phyloP scores from a whole-genome alignment of 2,329 filamentous ascomycete species.

The Colletotrichum lupini region DNA sequence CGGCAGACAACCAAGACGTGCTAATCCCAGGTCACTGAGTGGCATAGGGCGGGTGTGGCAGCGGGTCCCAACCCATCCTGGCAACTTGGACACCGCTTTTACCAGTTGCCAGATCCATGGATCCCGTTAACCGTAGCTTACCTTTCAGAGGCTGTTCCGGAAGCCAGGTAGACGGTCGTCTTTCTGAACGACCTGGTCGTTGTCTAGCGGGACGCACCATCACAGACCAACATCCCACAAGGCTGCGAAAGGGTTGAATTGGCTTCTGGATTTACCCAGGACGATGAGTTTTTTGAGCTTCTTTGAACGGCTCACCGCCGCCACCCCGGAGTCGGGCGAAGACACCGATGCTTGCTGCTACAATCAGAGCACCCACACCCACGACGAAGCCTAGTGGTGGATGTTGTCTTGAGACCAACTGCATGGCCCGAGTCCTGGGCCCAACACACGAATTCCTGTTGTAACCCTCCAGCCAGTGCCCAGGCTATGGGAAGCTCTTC shows the following conservation, averaged over 20 bases:
- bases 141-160: constrained; percentile 27
- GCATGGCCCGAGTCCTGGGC: constrained; percentile 22
- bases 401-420: constrained; percentile 17
- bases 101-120: constrained; percentile 34
- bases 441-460: constrained; percentile 12
- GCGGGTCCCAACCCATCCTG: constrained; percentile 27
- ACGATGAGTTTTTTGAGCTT: not conserved
- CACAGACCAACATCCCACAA: constrained; percentile 12
- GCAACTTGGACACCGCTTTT: constrained; percentile 33
- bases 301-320: not conserved
- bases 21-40: constrained; percentile 29
- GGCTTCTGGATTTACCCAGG: not conserved
- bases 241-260: not conserved
- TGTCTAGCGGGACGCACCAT: constrained; percentile 20
- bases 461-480: constrained; percentile 19
- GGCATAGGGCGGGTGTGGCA: constrained; percentile 30
- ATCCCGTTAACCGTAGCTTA: constrained; percentile 13
- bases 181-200: constrained; percentile 19
- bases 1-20: constrained; percentile 31
- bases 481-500: constrained; percentile 32
- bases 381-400: constrained; percentile 6
- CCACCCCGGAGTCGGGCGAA: not conserved
- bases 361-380: constrained; percentile 7
- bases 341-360: not conserved
- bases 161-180: constrained; percentile 31